Conservation (phyloP, 2,329 filamentous ascomycete genomes). For the Alternaria dauci region DNA sequence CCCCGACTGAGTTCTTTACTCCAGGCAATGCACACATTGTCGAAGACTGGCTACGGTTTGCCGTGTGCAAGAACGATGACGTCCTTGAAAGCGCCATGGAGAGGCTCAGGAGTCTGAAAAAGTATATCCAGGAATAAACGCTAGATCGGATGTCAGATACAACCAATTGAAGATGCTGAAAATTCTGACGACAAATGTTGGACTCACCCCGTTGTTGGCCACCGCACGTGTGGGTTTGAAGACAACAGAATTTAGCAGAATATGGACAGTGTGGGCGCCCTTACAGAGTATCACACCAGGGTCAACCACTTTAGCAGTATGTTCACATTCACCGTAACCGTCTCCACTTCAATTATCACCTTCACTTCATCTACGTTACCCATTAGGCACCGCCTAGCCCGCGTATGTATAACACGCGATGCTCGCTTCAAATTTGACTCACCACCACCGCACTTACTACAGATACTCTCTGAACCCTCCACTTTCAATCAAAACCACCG, state of each 20-base stretch:
- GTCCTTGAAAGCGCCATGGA: slow-evolving; percentile 66
- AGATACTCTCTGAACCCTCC: background rate
- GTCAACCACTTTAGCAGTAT: background rate
- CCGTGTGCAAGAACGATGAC: slow-evolving; percentile 93
- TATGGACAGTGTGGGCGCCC: background rate
- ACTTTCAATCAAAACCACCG: background rate
- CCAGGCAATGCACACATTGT: slow-evolving; percentile 82
- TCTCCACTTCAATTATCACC: background rate
- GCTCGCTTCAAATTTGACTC: background rate
- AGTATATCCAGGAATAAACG: slow-evolving; percentile 54
- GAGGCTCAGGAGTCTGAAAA: slow-evolving; percentile 58
- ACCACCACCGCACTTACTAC: background rate
- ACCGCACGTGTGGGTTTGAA: background rate
- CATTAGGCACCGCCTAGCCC: no score
- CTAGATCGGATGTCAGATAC: background rate
- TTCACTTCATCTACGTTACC: background rate
- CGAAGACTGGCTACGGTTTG: slow-evolving; percentile 93
- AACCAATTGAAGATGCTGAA: background rate
- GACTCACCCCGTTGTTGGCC: background rate
- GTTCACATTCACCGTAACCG: background rate
- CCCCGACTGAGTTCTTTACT: slow-evolving; percentile 97
- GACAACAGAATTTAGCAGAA: background rate
- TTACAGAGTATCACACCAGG: background rate
- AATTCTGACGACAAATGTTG: background rate
- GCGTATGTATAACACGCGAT: no score